Evolutionary conservation across 345 rosid species (phyloP).

Genomic region (Erodium maritimum): DNA sequence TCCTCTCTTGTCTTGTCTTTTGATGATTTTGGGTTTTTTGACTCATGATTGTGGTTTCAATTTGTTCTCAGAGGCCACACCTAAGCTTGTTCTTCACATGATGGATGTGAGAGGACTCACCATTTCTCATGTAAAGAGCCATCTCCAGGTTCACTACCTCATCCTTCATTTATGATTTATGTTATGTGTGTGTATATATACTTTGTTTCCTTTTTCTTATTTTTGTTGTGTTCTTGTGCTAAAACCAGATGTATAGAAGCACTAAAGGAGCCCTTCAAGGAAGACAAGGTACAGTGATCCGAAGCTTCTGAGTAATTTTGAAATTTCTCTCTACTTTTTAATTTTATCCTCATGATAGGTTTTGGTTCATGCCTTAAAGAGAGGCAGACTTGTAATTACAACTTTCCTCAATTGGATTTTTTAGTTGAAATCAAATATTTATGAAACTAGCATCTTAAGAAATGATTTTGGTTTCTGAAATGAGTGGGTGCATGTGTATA

Average conservation of each 20-base stretch:
- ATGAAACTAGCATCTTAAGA: constrained; percentile 1
- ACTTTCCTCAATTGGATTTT: constrained; percentile 33
- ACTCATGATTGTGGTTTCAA: no score
- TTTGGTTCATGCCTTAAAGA: constrained; percentile 1
- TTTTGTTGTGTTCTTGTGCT: background rate
- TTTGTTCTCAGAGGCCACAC: constrained; percentile 58
- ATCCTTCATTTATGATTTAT: background rate
- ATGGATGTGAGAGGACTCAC: constrained; percentile 98
- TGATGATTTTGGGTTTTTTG: background rate
- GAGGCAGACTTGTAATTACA: background rate
- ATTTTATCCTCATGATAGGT: no score
- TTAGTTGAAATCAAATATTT: constrained; percentile 7
- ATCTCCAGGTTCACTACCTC: constrained; percentile 56
- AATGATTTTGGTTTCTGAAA: constrained; percentile 11
- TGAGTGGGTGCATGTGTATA: no score
- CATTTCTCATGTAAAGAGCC: constrained; percentile 97
- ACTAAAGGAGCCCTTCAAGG: constrained; percentile 48
- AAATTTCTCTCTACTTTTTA: no score
- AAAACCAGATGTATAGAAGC: constrained; percentile 89
- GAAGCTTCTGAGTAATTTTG: no score
- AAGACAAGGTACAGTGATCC: constrained; percentile 42
- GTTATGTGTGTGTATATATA: background rate
- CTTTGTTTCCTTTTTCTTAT: no score
- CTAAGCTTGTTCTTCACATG: constrained; percentile 89
- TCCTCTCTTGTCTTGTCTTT: no score